A percentile compares a stretch with the other conserved stretches of the same genome.
Evolutionary conservation across 352 stramenopile species (phyloP).

Genomic region (Phytophthora hybrid): DNA sequence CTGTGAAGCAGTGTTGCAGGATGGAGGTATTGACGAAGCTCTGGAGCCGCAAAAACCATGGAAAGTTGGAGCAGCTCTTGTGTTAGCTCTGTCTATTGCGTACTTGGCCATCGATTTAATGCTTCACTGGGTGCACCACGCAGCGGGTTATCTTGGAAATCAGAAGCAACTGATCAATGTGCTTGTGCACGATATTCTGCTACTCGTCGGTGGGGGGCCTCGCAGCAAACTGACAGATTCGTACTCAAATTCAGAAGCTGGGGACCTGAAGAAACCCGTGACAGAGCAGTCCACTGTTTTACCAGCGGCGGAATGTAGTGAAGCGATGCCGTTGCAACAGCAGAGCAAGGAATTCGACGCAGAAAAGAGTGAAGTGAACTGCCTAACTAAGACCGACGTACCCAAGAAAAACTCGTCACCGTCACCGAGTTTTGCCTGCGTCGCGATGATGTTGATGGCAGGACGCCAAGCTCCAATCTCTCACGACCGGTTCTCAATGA

Average conservation of each 20-base stretch:
- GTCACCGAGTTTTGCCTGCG: slow-evolving; percentile 49
- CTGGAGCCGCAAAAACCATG: slow-evolving; percentile 10
- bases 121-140: slow-evolving; percentile 16
- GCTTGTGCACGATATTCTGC: slow-evolving; percentile 15
- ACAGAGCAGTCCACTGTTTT: background rate
- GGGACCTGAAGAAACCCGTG: slow-evolving; percentile 18
- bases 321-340: background rate
- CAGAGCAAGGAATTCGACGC: background rate
- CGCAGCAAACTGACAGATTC: slow-evolving; percentile 9
- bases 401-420: background rate
- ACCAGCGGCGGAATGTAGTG: background rate
- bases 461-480: slow-evolving; percentile 27
- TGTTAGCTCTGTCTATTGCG: slow-evolving; percentile 35
- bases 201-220: slow-evolving; percentile 2
- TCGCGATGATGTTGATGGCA: slow-evolving; percentile 53
- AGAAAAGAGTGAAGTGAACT: background rate
- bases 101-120: slow-evolving; percentile 39
- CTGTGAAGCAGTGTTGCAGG: background rate
- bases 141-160: background rate
- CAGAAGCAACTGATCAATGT: slow-evolving; percentile 16
- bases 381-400: background rate
- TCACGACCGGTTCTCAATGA: slow-evolving; percentile 8
- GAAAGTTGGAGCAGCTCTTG: slow-evolving; percentile 31
- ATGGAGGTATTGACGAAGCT: background rate
- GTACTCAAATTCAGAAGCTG: background rate